Base-by-base conservation (phyloP, 345 rosid species). In the Citrus mangshanensis region DNA sequence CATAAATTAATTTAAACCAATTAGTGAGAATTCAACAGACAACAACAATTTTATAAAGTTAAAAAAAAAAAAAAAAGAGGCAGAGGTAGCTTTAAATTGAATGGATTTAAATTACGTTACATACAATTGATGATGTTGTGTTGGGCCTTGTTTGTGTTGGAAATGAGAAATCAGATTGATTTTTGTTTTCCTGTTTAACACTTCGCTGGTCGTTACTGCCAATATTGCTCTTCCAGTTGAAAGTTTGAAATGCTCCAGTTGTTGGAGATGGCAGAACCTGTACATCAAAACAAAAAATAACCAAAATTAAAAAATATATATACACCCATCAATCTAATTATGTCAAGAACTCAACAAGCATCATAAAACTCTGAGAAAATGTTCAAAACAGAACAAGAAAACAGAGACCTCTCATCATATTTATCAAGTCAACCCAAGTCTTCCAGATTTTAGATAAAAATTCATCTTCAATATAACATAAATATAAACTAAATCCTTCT, bases 181-280 rank as follows among this genome's bases (percentile, higher is more conserved):
- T 80, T 27, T 79, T 79, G 65, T 85, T 86, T 79, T 89, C 94
- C 61, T 80, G 78, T 83, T 89, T 88, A 34, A 89, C 79, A 75
- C 73, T 75, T 46, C 65, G 88, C 74, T 65, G 83, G 72, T 68
- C 73, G 74, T 65, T 75, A 35, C 64, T 25, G 9, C 69, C 77
- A 68, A 84, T 73, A 73, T 75, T 74, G 40, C 27, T 42, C 74
- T 82, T 89, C 93, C 92, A 91, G 71, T 89, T 85, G 62, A 85
- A 82, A 30, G 82, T 61, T 21, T 97, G 92, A 68, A 91, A 89
- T 9, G 94, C 46, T 60, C 98, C 97, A 13, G 98, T 95, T 4
- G 98, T 95, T 7, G 98, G 98, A 38, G 98, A 95, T 42, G 98
- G 94, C 69, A 95, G 63, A 85, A 90, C 82, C 98, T 96, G 88